These are phyloP conservation scores for Medicago ruthenica DNA, from an alignment of 306 rosid species.

Conservation along the genomic window DNA sequence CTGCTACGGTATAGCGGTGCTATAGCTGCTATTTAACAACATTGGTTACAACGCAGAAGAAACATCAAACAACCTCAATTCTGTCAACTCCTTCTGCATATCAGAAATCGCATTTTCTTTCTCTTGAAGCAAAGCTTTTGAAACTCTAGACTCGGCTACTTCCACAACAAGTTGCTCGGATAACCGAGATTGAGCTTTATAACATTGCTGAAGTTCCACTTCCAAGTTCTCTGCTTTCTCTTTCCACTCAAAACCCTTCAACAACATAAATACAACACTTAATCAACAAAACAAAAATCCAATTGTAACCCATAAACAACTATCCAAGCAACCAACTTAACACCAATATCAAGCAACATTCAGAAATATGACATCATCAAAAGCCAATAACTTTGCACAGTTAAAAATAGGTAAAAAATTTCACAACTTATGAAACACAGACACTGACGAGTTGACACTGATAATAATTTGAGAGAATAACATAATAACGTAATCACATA, in stretches of 20 bases:
- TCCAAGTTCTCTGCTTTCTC: slow-evolving; percentile 86
- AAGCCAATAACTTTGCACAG: neutral
- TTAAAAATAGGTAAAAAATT: no score
- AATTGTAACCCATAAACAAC: slow-evolving; percentile 5
- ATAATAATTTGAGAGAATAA: no score
- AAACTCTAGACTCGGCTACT: slow-evolving; percentile 85
- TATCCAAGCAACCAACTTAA: slow-evolving; percentile 27
- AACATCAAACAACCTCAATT: slow-evolving; percentile 59
- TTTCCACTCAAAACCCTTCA: slow-evolving; percentile 96
- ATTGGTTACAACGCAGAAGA: slow-evolving; percentile 17
- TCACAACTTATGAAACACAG: no score
- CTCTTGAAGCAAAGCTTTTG: slow-evolving; percentile 70
- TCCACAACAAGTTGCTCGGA: slow-evolving; percentile 97
- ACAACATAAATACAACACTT: slow-evolving; percentile 16
- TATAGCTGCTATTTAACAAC: no score
- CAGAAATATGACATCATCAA: neutral
- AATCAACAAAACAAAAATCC: slow-evolving; percentile 21
- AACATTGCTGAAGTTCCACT: slow-evolving; percentile 92
- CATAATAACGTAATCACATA: no score
- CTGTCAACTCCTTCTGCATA: slow-evolving; percentile 67
- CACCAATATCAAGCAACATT: slow-evolving; percentile 12
- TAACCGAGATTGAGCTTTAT: slow-evolving; percentile 90
- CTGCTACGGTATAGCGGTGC: no score
- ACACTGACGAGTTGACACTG: no score
- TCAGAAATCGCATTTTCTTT: slow-evolving; percentile 62